These are phyloP conservation scores for Lupinus albus DNA, from an alignment of 306 rosid species.

Conservation along the genomic window DNA sequence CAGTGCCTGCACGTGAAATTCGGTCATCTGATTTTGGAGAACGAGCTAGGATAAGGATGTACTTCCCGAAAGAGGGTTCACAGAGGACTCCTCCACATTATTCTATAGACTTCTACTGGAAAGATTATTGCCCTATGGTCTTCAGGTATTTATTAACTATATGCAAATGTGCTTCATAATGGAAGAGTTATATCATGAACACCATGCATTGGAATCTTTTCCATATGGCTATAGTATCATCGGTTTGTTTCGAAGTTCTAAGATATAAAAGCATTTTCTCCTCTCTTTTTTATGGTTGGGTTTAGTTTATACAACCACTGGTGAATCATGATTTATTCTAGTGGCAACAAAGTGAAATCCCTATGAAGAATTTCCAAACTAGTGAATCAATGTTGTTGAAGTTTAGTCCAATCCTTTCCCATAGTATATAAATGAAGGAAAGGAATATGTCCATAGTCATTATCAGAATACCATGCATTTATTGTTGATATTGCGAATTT, in stretches of 20 bases:
- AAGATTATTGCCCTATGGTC: constrained; percentile 99
- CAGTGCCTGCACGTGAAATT: constrained; percentile 90
- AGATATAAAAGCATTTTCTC: constrained; percentile 2
- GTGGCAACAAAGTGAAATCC: not conserved
- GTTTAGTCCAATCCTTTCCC: constrained; percentile 16
- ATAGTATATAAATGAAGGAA: constrained; percentile 8
- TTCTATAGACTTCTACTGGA: constrained; percentile 88
- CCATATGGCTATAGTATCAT: constrained; percentile 13
- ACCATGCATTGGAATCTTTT: constrained; percentile 42
- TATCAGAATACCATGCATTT: constrained; percentile 11
- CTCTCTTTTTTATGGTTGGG: constrained; percentile 1
- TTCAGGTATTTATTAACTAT: constrained; percentile 70
- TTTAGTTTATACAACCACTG: not conserved
- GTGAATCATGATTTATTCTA: not conserved
- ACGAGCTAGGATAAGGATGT: constrained; percentile 91
- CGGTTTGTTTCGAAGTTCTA: constrained; percentile 4
- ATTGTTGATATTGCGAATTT: constrained; percentile 9
- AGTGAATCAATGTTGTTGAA: constrained; percentile 8
- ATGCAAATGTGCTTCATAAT: constrained; percentile 15
- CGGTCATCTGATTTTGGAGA: constrained; percentile 91
- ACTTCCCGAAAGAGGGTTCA: constrained; percentile 84
- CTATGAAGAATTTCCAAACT: constrained; percentile 11
- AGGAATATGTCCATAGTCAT: constrained; percentile 16
- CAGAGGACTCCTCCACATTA: constrained; percentile 88
- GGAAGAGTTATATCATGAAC: constrained; percentile 2